Base-by-base conservation (phyloP, 768 basidiomycete genomes). In the Epithele typhae region DNA sequence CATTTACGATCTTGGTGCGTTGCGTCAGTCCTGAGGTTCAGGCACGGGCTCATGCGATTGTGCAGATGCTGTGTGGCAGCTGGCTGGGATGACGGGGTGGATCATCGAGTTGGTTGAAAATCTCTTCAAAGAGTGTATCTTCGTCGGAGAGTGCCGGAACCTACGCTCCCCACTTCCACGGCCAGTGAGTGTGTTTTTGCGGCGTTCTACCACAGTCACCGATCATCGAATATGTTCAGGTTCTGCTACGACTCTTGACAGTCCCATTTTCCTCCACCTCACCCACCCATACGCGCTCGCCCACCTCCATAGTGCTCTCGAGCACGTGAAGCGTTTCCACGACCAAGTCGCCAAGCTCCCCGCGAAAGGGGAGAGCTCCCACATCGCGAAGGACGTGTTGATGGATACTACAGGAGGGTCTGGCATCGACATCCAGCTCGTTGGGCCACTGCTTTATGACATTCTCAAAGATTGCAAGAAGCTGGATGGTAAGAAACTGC, bases 11-110 rank as follows among this genome's bases (percentile, higher is more conserved):
- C 67, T 86, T 3, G 77, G 87, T 87, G 17, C 35, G 66, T 49
- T 19, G 8, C 3, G 9, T 33, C 22, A 30, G 17, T 3, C 8
- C 3, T 40, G 17, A 38, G 36, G 4, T 17, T 36, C 18, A 6
- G 35, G 12, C 35, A 9, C n/a, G n/a, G n/a, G n/a, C n/a, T n/a
- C n/a, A n/a, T n/a, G n/a, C n/a, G n/a, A n/a, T n/a, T n/a, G n/a
- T 39, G 46, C 22, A 91, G 87, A 80, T 43, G 78, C 82, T 27
- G 73, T 80, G 22, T 90, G 88, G 88, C 81, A 84, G 52, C 70
- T 90, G 12, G 76, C 81, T 37, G 76, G 74, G 8, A 57, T 88
- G 37, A 77, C 75, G 1, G 67, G 65, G 7, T 91, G 85, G 86
- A 60, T 78, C 36, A 66, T 87, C 22, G 64, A 65, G 25, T 81